Evolutionary conservation across 441 rosid genomes (phyloP).

Genomic region (Mallotus japonicus): DNA sequence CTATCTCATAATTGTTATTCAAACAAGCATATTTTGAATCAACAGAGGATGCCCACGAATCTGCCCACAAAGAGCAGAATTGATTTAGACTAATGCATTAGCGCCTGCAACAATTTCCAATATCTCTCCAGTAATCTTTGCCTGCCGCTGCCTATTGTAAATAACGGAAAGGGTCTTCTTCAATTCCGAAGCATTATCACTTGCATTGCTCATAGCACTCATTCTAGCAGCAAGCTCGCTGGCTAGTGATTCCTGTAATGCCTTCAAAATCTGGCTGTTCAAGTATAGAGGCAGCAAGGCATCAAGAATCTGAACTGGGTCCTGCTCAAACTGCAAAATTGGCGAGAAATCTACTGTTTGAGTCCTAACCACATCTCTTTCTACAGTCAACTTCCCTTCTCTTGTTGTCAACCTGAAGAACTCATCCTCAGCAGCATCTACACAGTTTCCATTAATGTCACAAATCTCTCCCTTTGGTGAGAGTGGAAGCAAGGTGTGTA

Average conservation of each 20-base stretch:
- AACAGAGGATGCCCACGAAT: slow-evolving; percentile 24
- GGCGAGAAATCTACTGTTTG: slow-evolving; percentile 52
- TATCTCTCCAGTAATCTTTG: slow-evolving; percentile 93
- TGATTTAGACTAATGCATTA: slow-evolving; percentile 45
- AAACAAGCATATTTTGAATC: slow-evolving; percentile 31
- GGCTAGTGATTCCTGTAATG: slow-evolving; percentile 89
- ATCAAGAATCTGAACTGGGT: slow-evolving; percentile 96
- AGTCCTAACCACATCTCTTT: slow-evolving; percentile 64
- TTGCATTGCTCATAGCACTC: slow-evolving; percentile 94
- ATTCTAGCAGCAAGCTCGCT: slow-evolving; percentile 93
- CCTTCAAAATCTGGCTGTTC: slow-evolving; percentile 91
- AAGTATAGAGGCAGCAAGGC: slow-evolving; percentile 85
- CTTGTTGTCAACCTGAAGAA: slow-evolving; percentile 80
- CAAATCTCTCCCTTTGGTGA: slow-evolving; percentile 88
- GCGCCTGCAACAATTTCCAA: slow-evolving; percentile 97
- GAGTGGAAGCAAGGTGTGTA: slow-evolving; percentile 81
- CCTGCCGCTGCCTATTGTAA: slow-evolving; percentile 87
- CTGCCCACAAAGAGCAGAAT: slow-evolving; percentile 23
- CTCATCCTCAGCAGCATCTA: slow-evolving; percentile 93
- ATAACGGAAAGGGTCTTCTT: slow-evolving; percentile 55
- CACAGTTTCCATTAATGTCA: slow-evolving; percentile 76
- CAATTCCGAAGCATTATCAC: slow-evolving; percentile 78
- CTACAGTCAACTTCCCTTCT: slow-evolving; percentile 82
- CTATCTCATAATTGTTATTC: slow-evolving; percentile 28
- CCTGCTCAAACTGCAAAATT: slow-evolving; percentile 89